Percentiles rank a stretch among this genome's conserved stretches.
These are phyloP conservation scores for Collybia nuda DNA, from an alignment of 768 basidiomycete genomes.

Conservation along the genomic window DNA sequence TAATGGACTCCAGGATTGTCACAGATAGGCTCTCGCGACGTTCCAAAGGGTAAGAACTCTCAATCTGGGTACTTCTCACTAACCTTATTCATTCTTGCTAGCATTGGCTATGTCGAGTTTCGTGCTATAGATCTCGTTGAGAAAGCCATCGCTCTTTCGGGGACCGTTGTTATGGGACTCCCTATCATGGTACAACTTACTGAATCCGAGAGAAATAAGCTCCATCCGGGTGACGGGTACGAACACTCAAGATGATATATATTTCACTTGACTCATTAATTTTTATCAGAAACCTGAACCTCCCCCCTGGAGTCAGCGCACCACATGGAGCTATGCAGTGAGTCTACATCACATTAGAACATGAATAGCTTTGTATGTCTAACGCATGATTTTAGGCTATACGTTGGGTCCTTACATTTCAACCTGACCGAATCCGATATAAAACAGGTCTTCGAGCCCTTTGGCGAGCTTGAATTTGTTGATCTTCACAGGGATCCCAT, in stretches of 20 bases:
- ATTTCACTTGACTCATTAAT: slow-evolving; percentile 9
- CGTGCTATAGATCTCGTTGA: slow-evolving; percentile 87
- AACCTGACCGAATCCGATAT: slow-evolving; percentile 97
- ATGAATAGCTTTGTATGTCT: neutral
- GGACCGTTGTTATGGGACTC: slow-evolving; percentile 97
- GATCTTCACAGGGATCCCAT: slow-evolving; percentile 94
- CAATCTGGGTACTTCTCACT: neutral
- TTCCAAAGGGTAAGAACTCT: slow-evolving; percentile 87
- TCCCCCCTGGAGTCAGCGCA: slow-evolving; percentile 82
- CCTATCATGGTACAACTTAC: slow-evolving; percentile 97
- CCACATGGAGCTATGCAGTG: slow-evolving; percentile 85
- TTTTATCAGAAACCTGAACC: slow-evolving; percentile 63
- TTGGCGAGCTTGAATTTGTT: slow-evolving; percentile 97
- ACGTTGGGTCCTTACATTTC: slow-evolving; percentile 96
- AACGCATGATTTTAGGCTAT: slow-evolving; percentile 58
- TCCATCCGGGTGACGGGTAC: slow-evolving; percentile 87
- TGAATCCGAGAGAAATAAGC: slow-evolving; percentile 92
- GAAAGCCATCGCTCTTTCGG: slow-evolving; percentile 85
- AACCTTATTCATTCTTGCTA: slow-evolving; percentile 27
- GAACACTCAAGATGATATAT: slow-evolving; percentile 20
- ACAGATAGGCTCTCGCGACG: slow-evolving; percentile 92
- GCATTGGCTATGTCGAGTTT: slow-evolving; percentile 98
- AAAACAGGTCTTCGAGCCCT: slow-evolving; percentile 98
- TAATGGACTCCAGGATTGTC: slow-evolving; percentile 95
- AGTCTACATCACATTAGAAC: slow-evolving; percentile 24